phyloP scores from a whole-genome alignment of 345 rosid species.

The Boechera divaricarpa region DNA sequence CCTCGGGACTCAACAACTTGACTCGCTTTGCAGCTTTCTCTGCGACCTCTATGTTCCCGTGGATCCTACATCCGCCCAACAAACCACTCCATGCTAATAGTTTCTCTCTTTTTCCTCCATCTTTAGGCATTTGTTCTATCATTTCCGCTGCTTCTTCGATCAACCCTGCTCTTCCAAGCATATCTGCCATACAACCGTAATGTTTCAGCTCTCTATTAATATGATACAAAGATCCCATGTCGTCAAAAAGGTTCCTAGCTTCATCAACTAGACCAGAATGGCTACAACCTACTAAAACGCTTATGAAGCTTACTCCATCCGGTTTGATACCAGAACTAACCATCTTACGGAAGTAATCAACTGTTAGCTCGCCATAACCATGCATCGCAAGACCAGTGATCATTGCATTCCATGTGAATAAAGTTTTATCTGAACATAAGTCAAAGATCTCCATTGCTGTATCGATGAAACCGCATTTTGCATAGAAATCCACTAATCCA shows the following conservation, averaged over 20 bases:
- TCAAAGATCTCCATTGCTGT: constrained; percentile 55
- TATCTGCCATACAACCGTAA: constrained; percentile 79
- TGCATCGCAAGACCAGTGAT: constrained; percentile 77
- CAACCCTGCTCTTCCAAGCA: constrained; percentile 76
- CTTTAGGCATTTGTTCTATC: constrained; percentile 59
- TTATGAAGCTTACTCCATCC: constrained; percentile 64
- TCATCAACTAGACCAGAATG: constrained; percentile 71
- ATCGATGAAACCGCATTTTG: constrained; percentile 67
- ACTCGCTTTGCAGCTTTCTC: constrained; percentile 72
- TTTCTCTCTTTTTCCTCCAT: constrained; percentile 50
- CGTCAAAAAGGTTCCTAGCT: constrained; percentile 59
- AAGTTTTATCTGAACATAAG: constrained; percentile 52
- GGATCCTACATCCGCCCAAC: constrained; percentile 79
- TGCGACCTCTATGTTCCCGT: constrained; percentile 67
- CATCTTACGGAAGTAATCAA: constrained; percentile 62
- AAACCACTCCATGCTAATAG: constrained; percentile 75
- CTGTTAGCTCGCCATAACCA: constrained; percentile 52
- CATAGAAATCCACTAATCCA: constrained; percentile 68
- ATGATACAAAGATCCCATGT: constrained; percentile 57
- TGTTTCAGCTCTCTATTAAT: constrained; percentile 65
- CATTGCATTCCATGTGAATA: constrained; percentile 73
- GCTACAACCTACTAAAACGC: constrained; percentile 74
- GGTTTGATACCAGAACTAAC: constrained; percentile 55
- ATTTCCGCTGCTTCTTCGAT: constrained; percentile 65
- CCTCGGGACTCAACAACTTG: constrained; percentile 65